Conservation (phyloP, 2,329 filamentous ascomycete genomes). For the Beauveria brongniartii region DNA sequence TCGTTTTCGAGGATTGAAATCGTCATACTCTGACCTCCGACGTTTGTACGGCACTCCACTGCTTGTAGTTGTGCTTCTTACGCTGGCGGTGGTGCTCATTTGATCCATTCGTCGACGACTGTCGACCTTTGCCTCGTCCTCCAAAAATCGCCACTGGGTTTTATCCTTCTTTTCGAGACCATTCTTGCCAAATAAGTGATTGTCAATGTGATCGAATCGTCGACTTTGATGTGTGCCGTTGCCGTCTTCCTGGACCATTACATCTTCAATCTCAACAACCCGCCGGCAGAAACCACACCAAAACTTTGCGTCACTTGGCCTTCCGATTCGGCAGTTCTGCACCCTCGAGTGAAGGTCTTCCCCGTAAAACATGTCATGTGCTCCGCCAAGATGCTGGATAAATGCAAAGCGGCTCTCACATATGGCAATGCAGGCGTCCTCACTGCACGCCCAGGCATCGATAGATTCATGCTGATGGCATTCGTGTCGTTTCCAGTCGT, state of each 20-base stretch:
- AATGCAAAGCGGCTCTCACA: slow-evolving; percentile 37
- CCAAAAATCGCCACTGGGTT: slow-evolving; percentile 44
- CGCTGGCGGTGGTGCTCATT: background rate
- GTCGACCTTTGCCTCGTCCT: slow-evolving; percentile 15
- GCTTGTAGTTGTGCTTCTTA: background rate
- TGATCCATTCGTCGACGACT: background rate
- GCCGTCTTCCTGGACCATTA: slow-evolving; percentile 20
- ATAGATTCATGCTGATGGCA: slow-evolving; percentile 66
- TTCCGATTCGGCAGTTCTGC: slow-evolving; percentile 51
- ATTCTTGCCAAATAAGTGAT: slow-evolving; percentile 53
- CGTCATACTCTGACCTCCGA: background rate
- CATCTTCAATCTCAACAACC: slow-evolving; percentile 35
- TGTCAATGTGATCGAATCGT: slow-evolving; percentile 64
- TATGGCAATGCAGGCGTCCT: slow-evolving; percentile 35
- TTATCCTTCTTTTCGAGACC: slow-evolving; percentile 34
- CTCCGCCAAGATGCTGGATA: slow-evolving; percentile 48
- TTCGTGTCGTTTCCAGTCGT: slow-evolving; percentile 91
- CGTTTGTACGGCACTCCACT: background rate
- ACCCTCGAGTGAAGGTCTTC: slow-evolving; percentile 34
- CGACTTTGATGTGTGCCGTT: slow-evolving; percentile 40
- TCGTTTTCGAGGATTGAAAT: slow-evolving; percentile 3
- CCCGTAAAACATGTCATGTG: slow-evolving; percentile 34
- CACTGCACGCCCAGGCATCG: slow-evolving; percentile 64
- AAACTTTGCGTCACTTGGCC: slow-evolving; percentile 57
- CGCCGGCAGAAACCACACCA: slow-evolving; percentile 80